Conservation (phyloP, 208 protist species). For the Porcisia hertigi region DNA sequence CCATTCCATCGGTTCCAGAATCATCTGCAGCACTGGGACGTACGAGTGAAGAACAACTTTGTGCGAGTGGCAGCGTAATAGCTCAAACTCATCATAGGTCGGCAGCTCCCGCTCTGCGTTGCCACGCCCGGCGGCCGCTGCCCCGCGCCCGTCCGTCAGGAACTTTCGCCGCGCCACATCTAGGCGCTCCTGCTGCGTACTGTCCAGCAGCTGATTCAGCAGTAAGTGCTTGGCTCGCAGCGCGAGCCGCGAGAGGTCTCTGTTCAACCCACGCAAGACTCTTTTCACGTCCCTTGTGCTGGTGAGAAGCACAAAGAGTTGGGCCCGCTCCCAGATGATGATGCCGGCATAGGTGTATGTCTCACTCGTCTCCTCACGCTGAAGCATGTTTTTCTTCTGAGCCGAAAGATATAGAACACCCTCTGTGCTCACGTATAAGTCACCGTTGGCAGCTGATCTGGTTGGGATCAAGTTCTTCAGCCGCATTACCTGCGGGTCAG, state of each 20-base stretch:
- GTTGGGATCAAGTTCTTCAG: slow-evolving; percentile 42
- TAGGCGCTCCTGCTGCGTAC: slow-evolving; percentile 67
- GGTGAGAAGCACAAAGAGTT: slow-evolving; percentile 70
- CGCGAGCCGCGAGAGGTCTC: slow-evolving; percentile 47
- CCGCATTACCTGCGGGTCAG: slow-evolving; percentile 57
- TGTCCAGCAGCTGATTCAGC: slow-evolving; percentile 67
- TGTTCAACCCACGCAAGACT: slow-evolving; percentile 18
- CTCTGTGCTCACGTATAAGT: slow-evolving; percentile 22
- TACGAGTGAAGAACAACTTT: slow-evolving; percentile 39
- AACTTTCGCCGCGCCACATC: slow-evolving; percentile 63
- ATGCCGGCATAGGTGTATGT: slow-evolving; percentile 70
- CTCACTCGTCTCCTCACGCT: slow-evolving; percentile 25
- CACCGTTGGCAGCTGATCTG: slow-evolving; percentile 20
- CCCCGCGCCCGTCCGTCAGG: slow-evolving; percentile 12
- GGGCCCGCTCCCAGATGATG: slow-evolving; percentile 63
- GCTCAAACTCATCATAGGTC: slow-evolving; percentile 52
- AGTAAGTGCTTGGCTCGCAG: slow-evolving; percentile 52
- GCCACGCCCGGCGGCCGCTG: slow-evolving; percentile 2
- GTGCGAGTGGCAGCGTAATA: slow-evolving; percentile 38
- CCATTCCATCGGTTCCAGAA: slow-evolving; percentile 38
- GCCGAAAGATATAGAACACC: slow-evolving; percentile 28
- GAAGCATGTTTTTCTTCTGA: slow-evolving; percentile 28
- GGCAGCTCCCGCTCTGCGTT: slow-evolving; percentile 27
- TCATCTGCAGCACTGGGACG: slow-evolving; percentile 34
- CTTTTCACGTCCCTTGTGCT: slow-evolving; percentile 24